Percentiles rank a stretch among this genome's conserved stretches.
These are phyloP conservation scores for Capsicum pubescens DNA, from an alignment of 257 asterid genomes.

Conservation along the genomic window DNA sequence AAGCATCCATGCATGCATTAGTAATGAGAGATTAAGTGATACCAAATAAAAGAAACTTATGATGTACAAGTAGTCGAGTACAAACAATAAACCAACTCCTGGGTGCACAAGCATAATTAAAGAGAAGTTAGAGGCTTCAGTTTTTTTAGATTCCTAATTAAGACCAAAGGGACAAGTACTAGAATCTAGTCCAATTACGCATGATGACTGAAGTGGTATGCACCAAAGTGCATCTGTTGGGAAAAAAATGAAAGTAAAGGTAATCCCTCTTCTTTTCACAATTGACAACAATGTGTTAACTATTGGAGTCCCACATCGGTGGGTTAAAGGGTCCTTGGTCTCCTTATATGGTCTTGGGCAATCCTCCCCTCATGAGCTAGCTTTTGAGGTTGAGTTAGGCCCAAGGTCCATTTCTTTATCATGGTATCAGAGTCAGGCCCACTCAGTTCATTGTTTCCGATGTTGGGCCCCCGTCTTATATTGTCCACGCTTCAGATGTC, in stretches of 20 bases:
- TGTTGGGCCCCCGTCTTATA: too few relatives aligned
- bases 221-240: neutral
- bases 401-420: too few relatives aligned
- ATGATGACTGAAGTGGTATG: neutral
- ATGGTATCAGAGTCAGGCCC: too few relatives aligned
- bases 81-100: constrained; percentile 26
- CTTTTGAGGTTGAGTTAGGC: too few relatives aligned
- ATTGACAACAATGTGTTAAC: neutral
- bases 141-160: neutral
- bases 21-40: constrained; percentile 5
- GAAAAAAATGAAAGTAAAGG: neutral
- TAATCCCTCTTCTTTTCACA: constrained; percentile 21
- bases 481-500: too few relatives aligned
- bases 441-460: too few relatives aligned
- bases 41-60: neutral
- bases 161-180: neutral
- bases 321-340: too few relatives aligned
- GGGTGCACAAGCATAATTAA: neutral
- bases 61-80: neutral
- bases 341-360: too few relatives aligned
- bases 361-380: too few relatives aligned
- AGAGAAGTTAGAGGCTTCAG: neutral
- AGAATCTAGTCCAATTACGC: constrained; percentile 14
- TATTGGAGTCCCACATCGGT: too few relatives aligned
- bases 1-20: neutral